Base-by-base conservation (phyloP, 2,329 filamentous ascomycete genomes). In the Cercospora janseana region DNA sequence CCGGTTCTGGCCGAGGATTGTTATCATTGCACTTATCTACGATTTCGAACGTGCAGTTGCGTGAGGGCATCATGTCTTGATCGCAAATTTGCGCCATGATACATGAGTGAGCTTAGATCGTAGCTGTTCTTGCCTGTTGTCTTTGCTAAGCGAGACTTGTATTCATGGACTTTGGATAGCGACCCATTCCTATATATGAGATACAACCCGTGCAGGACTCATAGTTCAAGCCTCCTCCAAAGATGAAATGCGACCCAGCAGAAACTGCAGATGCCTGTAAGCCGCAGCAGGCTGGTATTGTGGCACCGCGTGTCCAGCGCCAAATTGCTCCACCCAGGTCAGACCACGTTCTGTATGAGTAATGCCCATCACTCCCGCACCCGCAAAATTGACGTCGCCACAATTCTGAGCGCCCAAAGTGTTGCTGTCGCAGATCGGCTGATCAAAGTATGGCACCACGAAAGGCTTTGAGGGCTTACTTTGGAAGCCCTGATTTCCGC, bases 211-310 rank as follows among this genome's bases (percentile, higher is more conserved):
- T n/a, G n/a, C n/a, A n/a, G n/a, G n/a, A n/a, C n/a, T n/a, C n/a
- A n/a, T n/a, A n/a, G n/a, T n/a, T n/a, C n/a, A n/a, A n/a, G n/a
- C n/a, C n/a, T 31, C 15, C 15, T 37, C 32, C 32, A 37, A 8
- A 20, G 32, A 18, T n/a, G 15, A 49, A 2, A 74, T 65, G 4
- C 68, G 59, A 0, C 72, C 72, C 1, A 75, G 62, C 42, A 75
- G 57, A 27, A 73, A 66, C 59, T 75, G 71, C 29, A 75, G 32
- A 59, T 70, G 68, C 21, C 72, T 56, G 49, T 70, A 74, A 0
- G 65, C 70, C 8, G 70, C 70, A 24, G 70, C 70, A 12, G 72
- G 70, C 0, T 70, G 67, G 52, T 72, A 74, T 67, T 70, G 3
- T 21, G 61, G 59, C 13, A 60, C 55, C 51, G 57, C 58, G 46